phyloP scores from a whole-genome alignment of 176 grass and related monocot genomes.

The Musa itinerans region DNA sequence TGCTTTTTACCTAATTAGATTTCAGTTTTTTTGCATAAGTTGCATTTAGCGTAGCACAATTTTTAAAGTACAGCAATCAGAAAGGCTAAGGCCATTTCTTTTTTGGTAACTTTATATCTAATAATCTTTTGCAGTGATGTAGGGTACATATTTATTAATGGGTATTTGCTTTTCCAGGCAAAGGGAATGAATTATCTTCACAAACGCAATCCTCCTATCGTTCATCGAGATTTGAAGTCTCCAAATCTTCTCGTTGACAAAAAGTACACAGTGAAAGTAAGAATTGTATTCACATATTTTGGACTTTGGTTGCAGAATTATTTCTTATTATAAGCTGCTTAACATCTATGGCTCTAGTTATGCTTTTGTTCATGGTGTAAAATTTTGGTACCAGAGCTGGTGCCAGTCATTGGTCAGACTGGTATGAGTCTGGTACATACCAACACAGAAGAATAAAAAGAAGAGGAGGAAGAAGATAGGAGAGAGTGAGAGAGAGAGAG shows the following conservation, averaged over 20 bases:
- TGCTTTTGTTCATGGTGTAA: background rate
- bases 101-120: background rate
- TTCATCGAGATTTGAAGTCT: slow-evolving; percentile 80
- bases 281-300: slow-evolving; percentile 2
- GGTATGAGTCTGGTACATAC: too few relatives aligned
- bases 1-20: slow-evolving; percentile 3
- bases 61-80: background rate
- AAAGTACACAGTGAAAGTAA: slow-evolving; percentile 87
- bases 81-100: background rate
- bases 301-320: too few relatives aligned
- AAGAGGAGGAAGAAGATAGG: too few relatives aligned
- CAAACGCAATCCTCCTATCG: slow-evolving; percentile 80
- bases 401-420: too few relatives aligned
- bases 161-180: slow-evolving; percentile 33
- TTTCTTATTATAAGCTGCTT: background rate
- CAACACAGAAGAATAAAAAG: too few relatives aligned
- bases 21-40: background rate
- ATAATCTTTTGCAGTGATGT: background rate
- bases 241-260: slow-evolving; percentile 76
- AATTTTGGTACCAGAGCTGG: too few relatives aligned
- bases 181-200: slow-evolving; percentile 95
- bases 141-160: slow-evolving; percentile 1
- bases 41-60: background rate
- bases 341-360: background rate
- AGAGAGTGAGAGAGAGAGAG: too few relatives aligned